These are phyloP conservation scores for Passalora sequoiae DNA, from an alignment of 2,329 filamentous ascomycete species.

Conservation along the genomic window DNA sequence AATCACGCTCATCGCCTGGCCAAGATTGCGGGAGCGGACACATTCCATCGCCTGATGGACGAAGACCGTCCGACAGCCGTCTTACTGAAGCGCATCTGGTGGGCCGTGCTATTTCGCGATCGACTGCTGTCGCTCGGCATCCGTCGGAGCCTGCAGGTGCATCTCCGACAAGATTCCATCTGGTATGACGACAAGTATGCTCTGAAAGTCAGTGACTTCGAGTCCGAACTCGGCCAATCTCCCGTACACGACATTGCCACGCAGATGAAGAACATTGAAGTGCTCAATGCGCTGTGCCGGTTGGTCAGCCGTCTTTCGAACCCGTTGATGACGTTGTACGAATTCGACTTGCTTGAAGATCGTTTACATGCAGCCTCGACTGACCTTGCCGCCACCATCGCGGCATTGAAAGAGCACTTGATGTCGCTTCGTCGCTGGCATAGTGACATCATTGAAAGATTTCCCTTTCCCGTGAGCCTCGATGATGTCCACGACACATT, in stretches of 20 bases:
- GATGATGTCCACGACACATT: conserved; percentile 9
- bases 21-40: conserved; percentile 8
- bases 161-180: not conserved
- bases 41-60: conserved; percentile 5
- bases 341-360: conserved; percentile 5
- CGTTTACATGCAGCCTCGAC: not conserved
- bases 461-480: conserved; percentile 9
- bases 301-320: conserved; percentile 2
- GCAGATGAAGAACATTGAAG: conserved; percentile 5
- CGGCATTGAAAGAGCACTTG: not conserved
- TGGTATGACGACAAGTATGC: conserved; percentile 1
- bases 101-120: conserved; percentile 12
- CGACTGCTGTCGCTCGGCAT: conserved; percentile 7
- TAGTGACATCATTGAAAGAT: conserved; percentile 1
- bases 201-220: conserved; percentile 4
- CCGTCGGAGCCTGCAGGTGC: conserved; percentile 3
- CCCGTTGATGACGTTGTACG: not conserved
- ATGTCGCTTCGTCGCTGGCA: conserved; percentile 7
- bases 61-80: not conserved
- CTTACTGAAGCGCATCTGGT: conserved; percentile 13
- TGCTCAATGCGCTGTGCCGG: conserved; percentile 3
- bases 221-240: conserved; percentile 10
- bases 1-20: conserved; percentile 7
- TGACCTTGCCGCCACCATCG: not conserved
- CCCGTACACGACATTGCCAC: conserved; percentile 5